phyloP scores from a whole-genome alignment of 139 green algal genomes.

The Chlamydomonas sphaeroides region DNA sequence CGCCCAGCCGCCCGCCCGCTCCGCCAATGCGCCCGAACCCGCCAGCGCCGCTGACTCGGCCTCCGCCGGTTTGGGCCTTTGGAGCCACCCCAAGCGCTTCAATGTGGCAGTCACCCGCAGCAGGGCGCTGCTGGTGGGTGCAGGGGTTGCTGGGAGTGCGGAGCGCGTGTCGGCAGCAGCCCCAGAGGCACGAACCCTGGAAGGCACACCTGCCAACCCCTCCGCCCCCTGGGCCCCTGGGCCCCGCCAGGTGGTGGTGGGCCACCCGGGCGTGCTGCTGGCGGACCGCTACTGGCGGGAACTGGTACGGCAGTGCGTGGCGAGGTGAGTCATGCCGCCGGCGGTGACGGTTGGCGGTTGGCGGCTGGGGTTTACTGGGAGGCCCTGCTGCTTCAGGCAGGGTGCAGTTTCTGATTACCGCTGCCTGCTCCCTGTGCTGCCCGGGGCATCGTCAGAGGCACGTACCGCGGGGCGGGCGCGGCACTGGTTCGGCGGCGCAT shows the following conservation, averaged over 20 bases:
- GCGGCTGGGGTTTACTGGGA: no score
- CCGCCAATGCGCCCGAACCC: neutral
- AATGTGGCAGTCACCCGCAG: constrained; percentile 90
- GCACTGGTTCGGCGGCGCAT: constrained; percentile 38
- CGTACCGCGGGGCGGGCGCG: constrained; percentile 53
- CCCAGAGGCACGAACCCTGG: no score
- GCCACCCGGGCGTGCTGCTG: constrained; percentile 76
- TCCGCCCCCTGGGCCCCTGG: no score
- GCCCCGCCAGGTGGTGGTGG: no score
- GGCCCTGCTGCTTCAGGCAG: no score
- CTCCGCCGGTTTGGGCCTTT: constrained; percentile 67
- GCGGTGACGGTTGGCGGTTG: no score
- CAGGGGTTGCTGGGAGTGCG: no score
- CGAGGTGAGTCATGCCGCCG: constrained; percentile 31
- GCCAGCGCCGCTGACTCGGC: neutral
- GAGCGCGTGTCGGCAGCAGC: no score
- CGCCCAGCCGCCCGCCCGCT: neutral
- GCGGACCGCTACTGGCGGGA: constrained; percentile 76
- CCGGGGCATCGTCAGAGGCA: constrained; percentile 2
- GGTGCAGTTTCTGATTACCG: no score
- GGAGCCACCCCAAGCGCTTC: constrained; percentile 82
- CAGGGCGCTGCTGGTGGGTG: constrained; percentile 80
- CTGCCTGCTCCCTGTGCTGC: neutral
- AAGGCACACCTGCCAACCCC: no score
- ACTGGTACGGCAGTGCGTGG: constrained; percentile 72